Evolutionary conservation across 192 early-diverging fungal species (phyloP).

Genomic region (Podila verticillata): DNA sequence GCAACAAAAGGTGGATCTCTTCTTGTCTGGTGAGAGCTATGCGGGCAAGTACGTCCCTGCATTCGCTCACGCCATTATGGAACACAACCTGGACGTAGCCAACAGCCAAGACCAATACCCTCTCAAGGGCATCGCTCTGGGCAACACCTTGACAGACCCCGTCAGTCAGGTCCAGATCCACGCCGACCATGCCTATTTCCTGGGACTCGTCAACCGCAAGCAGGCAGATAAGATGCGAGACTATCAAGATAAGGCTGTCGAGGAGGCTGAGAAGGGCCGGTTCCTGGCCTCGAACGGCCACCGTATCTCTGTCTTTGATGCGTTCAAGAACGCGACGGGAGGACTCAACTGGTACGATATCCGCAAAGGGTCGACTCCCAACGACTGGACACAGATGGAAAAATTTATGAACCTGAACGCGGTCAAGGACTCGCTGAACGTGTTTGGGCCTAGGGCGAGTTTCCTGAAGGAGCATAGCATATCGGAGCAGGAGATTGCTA

Average conservation of each 20-base stretch:
- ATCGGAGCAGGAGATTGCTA: constrained; percentile 17
- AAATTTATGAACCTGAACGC: constrained; percentile 62
- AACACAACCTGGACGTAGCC: constrained; percentile 55
- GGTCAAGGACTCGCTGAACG: constrained; percentile 70
- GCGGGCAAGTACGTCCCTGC: constrained; percentile 81
- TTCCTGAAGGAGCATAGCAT: constrained; percentile 27
- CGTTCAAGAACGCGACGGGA: constrained; percentile 73
- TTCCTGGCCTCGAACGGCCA: constrained; percentile 59
- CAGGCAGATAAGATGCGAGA: constrained; percentile 54
- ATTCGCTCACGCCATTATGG: constrained; percentile 69
- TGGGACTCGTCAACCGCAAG: constrained; percentile 59
- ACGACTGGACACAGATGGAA: constrained; percentile 71
- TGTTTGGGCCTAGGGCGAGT: constrained; percentile 57
- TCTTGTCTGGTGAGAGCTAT: constrained; percentile 70
- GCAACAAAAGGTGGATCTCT: constrained; percentile 65
- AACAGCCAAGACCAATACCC: constrained; percentile 9
- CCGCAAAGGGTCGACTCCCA: constrained; percentile 67
- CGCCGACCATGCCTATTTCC: constrained; percentile 63
- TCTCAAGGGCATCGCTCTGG: constrained; percentile 54
- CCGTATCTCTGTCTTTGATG: constrained; percentile 69
- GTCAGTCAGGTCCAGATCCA: constrained; percentile 64
- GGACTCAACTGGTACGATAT: constrained; percentile 84
- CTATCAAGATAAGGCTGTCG: constrained; percentile 49
- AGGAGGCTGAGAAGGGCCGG: constrained; percentile 56
- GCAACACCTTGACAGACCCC: constrained; percentile 76